Percentiles rank a stretch among this genome's conserved stretches.
phyloP scores from a whole-genome alignment of 257 asterid genomes.

The Leptodermis oblonga region DNA sequence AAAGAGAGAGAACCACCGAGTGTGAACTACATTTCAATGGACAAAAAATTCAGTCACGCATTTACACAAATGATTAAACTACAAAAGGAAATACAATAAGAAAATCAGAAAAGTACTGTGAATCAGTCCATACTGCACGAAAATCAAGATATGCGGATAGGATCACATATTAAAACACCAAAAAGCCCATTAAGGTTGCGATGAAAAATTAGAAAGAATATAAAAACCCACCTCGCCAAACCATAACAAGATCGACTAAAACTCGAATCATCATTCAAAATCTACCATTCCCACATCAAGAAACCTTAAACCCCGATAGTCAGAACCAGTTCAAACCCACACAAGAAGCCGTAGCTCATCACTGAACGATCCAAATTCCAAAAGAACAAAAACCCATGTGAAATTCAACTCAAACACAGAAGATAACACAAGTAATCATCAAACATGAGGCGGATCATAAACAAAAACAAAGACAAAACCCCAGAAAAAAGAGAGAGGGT shows the following conservation, averaged over 20 bases:
- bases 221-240: conserved; percentile 5
- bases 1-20: background rate
- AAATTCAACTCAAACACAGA: conserved; percentile 21
- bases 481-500: conserved; percentile 10
- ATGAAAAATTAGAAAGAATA: background rate
- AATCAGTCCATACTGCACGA: background rate
- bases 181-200: background rate
- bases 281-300: conserved; percentile 15
- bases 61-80: conserved; percentile 6
- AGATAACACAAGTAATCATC: conserved; percentile 18
- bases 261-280: conserved; percentile 24
- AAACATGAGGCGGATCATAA: conserved; percentile 22
- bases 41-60: background rate
- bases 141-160: background rate
- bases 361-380: conserved; percentile 20
- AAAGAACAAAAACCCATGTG: conserved; percentile 27
- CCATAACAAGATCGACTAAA: conserved; percentile 28
- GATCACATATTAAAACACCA: background rate
- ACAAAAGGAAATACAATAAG: background rate
- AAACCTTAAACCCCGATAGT: conserved; percentile 19
- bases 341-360: conserved; percentile 20
- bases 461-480: background rate
- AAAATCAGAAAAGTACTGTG: background rate
- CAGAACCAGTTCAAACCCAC: conserved; percentile 11
- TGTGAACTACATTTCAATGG: background rate